phyloP scores from a whole-genome alignment of 331 rosid species.

The Malus hybrid region DNA sequence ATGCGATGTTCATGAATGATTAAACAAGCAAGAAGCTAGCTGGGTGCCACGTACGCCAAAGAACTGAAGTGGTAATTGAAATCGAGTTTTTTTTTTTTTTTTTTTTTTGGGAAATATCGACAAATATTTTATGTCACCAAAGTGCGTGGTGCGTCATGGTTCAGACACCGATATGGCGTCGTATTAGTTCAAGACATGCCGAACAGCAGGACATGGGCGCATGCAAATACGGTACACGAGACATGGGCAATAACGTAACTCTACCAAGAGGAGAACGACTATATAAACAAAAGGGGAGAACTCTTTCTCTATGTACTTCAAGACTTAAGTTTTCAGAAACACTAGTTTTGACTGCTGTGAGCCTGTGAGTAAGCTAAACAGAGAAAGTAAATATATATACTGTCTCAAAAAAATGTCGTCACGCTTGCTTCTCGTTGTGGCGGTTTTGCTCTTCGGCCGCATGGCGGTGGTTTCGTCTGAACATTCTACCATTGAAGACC shows the following conservation, averaged over 20 bases:
- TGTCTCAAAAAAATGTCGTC: neutral
- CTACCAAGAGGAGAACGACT: neutral
- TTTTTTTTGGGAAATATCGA: neutral
- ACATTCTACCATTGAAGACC: neutral
- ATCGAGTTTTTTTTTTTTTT: neutral
- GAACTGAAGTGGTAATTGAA: neutral
- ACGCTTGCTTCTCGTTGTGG: slow-evolving; percentile 27
- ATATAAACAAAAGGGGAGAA: neutral
- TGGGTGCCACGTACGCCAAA: neutral
- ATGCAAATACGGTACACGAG: neutral
- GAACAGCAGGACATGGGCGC: neutral
- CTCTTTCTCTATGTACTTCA: too few species aligned
- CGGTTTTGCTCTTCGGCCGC: slow-evolving; percentile 23
- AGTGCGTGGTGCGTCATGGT: neutral
- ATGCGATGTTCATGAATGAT: neutral
- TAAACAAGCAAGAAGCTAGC: neutral
- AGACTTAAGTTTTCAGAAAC: neutral
- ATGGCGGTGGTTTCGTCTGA: slow-evolving; percentile 6
- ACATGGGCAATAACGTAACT: slow-evolving; percentile 18
- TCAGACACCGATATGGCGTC: neutral
- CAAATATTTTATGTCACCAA: neutral
- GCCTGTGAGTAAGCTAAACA: too few species aligned
- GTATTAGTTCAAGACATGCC: neutral
- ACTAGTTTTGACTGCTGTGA: neutral
- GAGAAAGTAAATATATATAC: too few species aligned